These are phyloP conservation scores for Plasmodium cynomolgi DNA, from an alignment of 169 alveolate species.

Conservation along the genomic window DNA sequence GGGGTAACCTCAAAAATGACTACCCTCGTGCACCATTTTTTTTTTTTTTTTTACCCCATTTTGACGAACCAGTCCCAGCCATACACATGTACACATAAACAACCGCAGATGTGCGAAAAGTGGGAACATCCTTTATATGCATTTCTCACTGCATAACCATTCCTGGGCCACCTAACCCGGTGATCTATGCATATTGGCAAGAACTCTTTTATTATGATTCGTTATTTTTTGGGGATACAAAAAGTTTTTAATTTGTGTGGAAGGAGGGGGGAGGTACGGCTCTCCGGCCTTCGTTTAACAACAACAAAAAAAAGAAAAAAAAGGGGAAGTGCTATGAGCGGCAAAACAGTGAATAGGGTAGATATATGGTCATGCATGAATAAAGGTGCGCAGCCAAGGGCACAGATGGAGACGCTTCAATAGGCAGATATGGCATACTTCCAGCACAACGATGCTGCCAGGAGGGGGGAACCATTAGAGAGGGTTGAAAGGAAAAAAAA, in stretches of 20 bases:
- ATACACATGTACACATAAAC: background rate
- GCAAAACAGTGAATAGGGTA: background rate
- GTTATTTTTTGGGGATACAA: background rate
- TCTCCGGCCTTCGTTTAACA: conserved; percentile 6
- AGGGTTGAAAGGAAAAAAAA: background rate
- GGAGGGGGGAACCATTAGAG: background rate
- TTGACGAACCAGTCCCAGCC: background rate
- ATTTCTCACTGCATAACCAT: background rate
- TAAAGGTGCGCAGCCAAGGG: background rate
- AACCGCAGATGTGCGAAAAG: background rate
- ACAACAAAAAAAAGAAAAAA: background rate
- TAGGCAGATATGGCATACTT: background rate
- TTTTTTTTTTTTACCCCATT: background rate
- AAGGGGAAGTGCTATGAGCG: background rate
- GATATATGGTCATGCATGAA: background rate
- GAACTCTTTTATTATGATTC: background rate
- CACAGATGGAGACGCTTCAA: background rate
- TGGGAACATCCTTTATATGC: background rate
- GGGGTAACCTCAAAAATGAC: background rate
- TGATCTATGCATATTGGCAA: background rate
- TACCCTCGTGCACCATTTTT: background rate
- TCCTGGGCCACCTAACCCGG: background rate
- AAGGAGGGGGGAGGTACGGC: background rate
- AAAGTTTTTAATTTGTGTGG: background rate
- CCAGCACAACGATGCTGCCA: background rate